Evolutionary conservation across 2,329 filamentous ascomycete genomes (phyloP), one percentile per base, ranked within the genome.

Genomic region (Claviceps africana): DNA sequence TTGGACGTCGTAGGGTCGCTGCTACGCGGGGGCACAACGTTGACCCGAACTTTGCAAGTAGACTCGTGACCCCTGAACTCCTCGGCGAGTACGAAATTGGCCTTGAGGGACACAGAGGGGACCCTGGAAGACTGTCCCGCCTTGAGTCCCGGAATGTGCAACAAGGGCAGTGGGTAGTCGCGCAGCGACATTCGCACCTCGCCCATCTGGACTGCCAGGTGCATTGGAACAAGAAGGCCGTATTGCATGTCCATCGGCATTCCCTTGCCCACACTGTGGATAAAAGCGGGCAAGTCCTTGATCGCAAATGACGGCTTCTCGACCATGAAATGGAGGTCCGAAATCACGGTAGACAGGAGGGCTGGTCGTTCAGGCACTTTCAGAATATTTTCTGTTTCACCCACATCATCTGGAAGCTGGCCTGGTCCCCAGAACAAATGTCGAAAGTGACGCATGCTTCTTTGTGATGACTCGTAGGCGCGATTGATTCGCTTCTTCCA

Each of bases 61-160:
- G 90, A 95, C 64, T 91, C 82, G 15, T 79, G 69, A 21, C 88
- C 86, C 55, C 89, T 79, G 60, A 83, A 95, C 65, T 98, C 94
- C 68, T 98, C 93, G 0, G 89, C 94, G 55, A 98, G 84, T 5
- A 98, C 90, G 64, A 98, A 96, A 62, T 98, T 88, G 1, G 90
- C 86, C 58, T 82, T 85, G 51, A 98, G 72, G 1, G 86, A 88
- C 64, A 95, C 79, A 49, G 89, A 85, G n/a, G 87, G 83, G 33
- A 90, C 68, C 52, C 86, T 81, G 5, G 85, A 79, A 1, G 89
- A 87, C 64, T 97, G 91, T 0, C 83, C 84, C 17, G 82, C 73
- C 55, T 87, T 85, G 55, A 96, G 79, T 0, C 84, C 78, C 0
- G 94, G 93, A 21, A 98, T 86, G 64, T 98, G 93, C 31, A 98